Percentiles rank a stretch among this genome's conserved stretches.
phyloP scores from a whole-genome alignment of 1,284 basidiomycete species.

The Schizopora paradoxa region DNA sequence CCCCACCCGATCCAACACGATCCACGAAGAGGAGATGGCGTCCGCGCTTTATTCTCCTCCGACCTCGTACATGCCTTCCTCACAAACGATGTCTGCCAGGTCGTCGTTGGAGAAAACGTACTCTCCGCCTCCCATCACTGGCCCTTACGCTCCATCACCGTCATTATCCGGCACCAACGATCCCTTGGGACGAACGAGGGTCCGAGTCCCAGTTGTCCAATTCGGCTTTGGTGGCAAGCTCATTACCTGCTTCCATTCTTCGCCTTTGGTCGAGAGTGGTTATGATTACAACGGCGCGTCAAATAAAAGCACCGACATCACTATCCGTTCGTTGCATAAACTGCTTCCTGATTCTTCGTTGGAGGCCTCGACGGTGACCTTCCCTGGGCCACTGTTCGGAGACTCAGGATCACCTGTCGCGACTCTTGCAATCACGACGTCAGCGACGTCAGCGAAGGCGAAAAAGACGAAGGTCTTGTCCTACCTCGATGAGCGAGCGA shows the following conservation, averaged over 20 bases:
- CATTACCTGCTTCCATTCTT: constrained; percentile 80
- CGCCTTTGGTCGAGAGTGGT: constrained; percentile 59
- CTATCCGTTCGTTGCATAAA: constrained; percentile 62
- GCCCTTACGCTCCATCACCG: constrained; percentile 68
- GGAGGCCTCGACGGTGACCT: constrained; percentile 51
- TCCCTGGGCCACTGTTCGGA: constrained; percentile 82
- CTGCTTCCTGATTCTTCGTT: constrained; percentile 64
- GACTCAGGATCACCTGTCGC: constrained; percentile 67
- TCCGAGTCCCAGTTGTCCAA: constrained; percentile 72
- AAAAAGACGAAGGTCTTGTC: constrained; percentile 77
- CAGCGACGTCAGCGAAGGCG: constrained; percentile 48
- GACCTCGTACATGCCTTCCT: constrained; percentile 18
- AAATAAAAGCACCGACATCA: constrained; percentile 63
- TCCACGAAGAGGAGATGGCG: too few species aligned
- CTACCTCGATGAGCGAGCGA: constrained; percentile 71
- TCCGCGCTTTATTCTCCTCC: constrained; percentile 24
- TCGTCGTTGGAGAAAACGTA: constrained; percentile 12
- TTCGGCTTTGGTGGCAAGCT: constrained; percentile 90
- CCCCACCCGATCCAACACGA: constrained; percentile 30
- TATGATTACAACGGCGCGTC: constrained; percentile 75
- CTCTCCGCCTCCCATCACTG: constrained; percentile 17
- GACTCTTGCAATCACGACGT: constrained; percentile 62
- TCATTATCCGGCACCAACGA: constrained; percentile 79
- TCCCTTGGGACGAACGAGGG: constrained; percentile 69
- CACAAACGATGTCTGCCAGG: background rate